Percentiles rank a stretch among this genome's conserved stretches.
Evolutionary conservation across 140 eudicot genomes (phyloP).

Genomic region (Senecio squalidus): DNA sequence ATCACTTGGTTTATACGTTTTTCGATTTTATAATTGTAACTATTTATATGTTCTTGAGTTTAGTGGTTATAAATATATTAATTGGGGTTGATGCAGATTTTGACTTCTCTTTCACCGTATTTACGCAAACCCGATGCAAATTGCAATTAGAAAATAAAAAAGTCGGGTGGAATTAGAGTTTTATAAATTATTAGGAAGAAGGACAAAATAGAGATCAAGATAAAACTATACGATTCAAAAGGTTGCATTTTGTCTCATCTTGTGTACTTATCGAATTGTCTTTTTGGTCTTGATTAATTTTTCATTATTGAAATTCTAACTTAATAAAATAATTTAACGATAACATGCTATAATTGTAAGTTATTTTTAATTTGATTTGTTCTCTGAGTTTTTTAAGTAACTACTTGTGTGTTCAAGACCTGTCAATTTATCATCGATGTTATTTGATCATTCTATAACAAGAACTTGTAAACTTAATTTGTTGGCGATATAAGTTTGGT

Average conservation of each 20-base stretch:
- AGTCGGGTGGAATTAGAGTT: background rate
- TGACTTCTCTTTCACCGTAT: slow-evolving; percentile 7
- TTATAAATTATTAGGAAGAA: background rate
- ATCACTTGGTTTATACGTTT: no score
- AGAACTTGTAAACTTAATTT: no score
- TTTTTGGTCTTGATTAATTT: background rate
- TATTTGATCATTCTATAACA: no score
- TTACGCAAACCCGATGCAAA: slow-evolving; percentile 9
- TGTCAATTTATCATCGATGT: no score
- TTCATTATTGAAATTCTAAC: background rate
- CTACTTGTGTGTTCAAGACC: no score
- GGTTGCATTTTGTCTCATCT: slow-evolving; percentile 20
- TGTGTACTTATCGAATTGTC: slow-evolving; percentile 20
- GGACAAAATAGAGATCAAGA: slow-evolving; percentile 16
- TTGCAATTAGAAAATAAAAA: background rate
- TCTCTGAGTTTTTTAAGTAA: no score
- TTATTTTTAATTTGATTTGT: no score
- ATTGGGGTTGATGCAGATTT: slow-evolving; percentile 1
- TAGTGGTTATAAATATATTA: background rate
- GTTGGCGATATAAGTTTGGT: no score
- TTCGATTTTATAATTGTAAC: background rate
- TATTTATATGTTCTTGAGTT: background rate
- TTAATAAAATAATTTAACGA: background rate
- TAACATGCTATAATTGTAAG: background rate
- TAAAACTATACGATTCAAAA: no score